phyloP scores from a whole-genome alignment of 2,329 filamentous ascomycete species.

The Didymosphaeria variabile region DNA sequence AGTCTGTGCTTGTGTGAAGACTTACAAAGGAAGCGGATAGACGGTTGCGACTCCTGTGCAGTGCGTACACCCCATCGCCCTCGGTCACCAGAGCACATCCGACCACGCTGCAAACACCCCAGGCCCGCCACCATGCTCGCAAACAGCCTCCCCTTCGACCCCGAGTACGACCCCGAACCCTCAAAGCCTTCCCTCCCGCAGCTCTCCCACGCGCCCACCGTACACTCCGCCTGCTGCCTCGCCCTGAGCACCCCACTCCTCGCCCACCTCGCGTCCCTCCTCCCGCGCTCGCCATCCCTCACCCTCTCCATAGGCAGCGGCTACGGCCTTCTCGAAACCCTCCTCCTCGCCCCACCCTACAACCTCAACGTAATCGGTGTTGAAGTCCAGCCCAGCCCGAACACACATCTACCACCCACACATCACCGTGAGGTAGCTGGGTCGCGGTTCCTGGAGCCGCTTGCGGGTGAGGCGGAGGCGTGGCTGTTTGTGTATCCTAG shows the following conservation, averaged over 20 bases:
- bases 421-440: slow-evolving; percentile 56
- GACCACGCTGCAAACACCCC: neutral
- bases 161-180: slow-evolving; percentile 13
- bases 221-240: slow-evolving; percentile 48
- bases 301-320: slow-evolving; percentile 60
- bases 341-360: slow-evolving; percentile 41
- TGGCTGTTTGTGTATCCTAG: slow-evolving; percentile 66
- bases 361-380: slow-evolving; percentile 55
- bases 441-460: slow-evolving; percentile 54
- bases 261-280: slow-evolving; percentile 29
- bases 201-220: slow-evolving; percentile 29
- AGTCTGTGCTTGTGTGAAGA: neutral
- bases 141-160: slow-evolving; percentile 14
- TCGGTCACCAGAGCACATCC: neutral
- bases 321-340: slow-evolving; percentile 60
- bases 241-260: slow-evolving; percentile 45
- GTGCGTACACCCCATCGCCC: too few species aligned
- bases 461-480: slow-evolving; percentile 53
- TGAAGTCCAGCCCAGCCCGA: slow-evolving; percentile 58
- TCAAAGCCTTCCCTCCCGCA: slow-evolving; percentile 8
- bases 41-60: too few species aligned
- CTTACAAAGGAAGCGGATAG: neutral
- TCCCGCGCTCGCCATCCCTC: slow-evolving; percentile 33
- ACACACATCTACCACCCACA: slow-evolving; percentile 55
- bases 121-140: neutral